These are phyloP conservation scores for Alternaria conjuncta DNA, from an alignment of 2,329 filamentous ascomycete species.

Conservation along the genomic window DNA sequence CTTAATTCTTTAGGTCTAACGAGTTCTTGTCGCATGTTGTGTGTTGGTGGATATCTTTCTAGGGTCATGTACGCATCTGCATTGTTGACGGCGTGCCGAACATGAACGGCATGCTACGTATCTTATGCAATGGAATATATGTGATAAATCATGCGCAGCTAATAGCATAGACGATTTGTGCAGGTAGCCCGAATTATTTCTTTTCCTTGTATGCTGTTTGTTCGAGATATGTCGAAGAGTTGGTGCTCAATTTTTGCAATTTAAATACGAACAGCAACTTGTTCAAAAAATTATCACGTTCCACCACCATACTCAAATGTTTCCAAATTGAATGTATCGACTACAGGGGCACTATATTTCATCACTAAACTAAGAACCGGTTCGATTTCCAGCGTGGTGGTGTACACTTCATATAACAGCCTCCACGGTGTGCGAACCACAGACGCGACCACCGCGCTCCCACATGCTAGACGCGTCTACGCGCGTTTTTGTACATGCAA, in stretches of 20 bases:
- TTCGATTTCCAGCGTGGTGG: neutral
- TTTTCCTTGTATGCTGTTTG: neutral
- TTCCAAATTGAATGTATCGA: neutral
- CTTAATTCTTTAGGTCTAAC: neutral
- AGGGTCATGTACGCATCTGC: neutral
- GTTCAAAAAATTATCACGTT: neutral
- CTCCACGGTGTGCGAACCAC: neutral
- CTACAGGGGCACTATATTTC: fast-evolving
- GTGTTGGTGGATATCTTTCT: neutral
- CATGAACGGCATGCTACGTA: neutral
- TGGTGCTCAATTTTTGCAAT: fast-evolving
- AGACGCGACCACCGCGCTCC: neutral
- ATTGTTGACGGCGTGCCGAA: neutral
- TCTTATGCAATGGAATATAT: neutral
- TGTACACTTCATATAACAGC: neutral
- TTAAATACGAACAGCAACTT: neutral
- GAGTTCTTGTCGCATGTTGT: neutral
- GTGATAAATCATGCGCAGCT: neutral
- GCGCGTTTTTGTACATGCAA: neutral
- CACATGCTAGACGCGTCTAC: neutral
- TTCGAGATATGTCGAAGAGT: neutral
- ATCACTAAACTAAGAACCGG: fast-evolving
- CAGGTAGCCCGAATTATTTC: too few species aligned
- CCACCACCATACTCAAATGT: neutral
- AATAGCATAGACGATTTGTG: too few species aligned